Base-by-base conservation (phyloP, 148 eudicot genomes). In the Vaccinium myrtillus region DNA sequence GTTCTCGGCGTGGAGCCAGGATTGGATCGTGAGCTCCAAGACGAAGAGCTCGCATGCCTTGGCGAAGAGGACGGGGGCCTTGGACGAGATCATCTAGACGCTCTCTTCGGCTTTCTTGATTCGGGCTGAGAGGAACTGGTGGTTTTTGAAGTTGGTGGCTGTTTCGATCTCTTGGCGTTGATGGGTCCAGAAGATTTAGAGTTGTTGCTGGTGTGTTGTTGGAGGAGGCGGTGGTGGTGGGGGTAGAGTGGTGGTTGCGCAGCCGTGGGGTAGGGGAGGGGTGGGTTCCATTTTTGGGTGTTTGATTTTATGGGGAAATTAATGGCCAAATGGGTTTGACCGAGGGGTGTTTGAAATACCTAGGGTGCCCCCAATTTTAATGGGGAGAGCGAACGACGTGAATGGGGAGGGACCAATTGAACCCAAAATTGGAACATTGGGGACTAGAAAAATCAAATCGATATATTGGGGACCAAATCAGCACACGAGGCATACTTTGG, bases 51-150 rank as follows among this genome's bases (percentile, higher is more conserved):
- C 97, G 86, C 98, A 95, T 5, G 98, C 98, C 84, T 95, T 95
- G 23, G 98, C 94, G 87, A 95, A 95, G 1, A 93, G 84, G 5
- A 95, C 92, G 0, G 98, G 98, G 0, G 98, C 95, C 77, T 95
- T 95, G 6, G 96, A 95, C 2, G 98, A 95, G 82, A 95, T 95
- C 98, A 95, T 95, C 1, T 97, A 92, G 0, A 95, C 97, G 58
- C 94, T 97, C 65, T 95, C 98, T 59, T 94, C 98, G 18, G 98
- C 98, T 84, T 95, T 95, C 89, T 95, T 95, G 87, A 95, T 95
- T 0, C 98, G 89, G 0, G 98, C 98, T 0, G 92, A 36, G 0
- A 96, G 98, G 7, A 93, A 95, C 76, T 91, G 94, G 87, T 95
- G 98, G 92, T 95, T 95, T 80, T 93, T 95, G 88, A 95, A 95